Conservation (phyloP, 1,284 basidiomycete species). For the Gymnopus androsaceus region DNA sequence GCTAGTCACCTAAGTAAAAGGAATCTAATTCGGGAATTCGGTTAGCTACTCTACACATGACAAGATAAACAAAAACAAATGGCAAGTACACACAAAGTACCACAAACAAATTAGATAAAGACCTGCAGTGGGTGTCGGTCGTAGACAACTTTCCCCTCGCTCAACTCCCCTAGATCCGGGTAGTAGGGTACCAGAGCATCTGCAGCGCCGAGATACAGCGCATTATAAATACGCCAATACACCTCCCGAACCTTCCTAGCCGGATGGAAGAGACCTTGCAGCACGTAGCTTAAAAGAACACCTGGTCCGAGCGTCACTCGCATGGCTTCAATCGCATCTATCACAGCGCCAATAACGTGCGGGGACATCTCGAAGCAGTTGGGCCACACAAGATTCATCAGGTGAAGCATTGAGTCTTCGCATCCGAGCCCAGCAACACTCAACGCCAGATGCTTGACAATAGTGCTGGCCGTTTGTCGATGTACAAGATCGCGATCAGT, state of each 20-base stretch:
- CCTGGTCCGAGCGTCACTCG: constrained; percentile 94
- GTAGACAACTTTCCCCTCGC: constrained; percentile 87
- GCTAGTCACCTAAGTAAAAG: too few relatives aligned
- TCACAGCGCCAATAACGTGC: constrained; percentile 96
- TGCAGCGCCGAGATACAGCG: constrained; percentile 84
- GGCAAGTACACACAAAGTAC: background rate
- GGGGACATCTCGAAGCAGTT: constrained; percentile 99
- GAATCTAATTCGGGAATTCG: too few relatives aligned
- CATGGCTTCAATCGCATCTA: constrained; percentile 98
- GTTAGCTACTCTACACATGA: background rate
- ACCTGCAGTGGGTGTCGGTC: constrained; percentile 83
- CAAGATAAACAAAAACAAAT: background rate
- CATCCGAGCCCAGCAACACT: constrained; percentile 97
- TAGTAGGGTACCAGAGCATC: constrained; percentile 95
- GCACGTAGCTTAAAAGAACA: constrained; percentile 84
- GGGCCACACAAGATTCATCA: constrained; percentile 99
- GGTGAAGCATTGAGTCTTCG: constrained; percentile 95
- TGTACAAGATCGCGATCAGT: constrained; percentile 98
- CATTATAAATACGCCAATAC: constrained; percentile 94
- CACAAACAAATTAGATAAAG: constrained; percentile 59
- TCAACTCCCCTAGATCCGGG: constrained; percentile 84
- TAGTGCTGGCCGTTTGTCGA: constrained; percentile 97
- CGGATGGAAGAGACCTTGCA: constrained; percentile 95
- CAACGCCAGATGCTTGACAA: constrained; percentile 97
- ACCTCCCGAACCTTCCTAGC: constrained; percentile 96